These are phyloP conservation scores for Ceratocystiopsis brevicomis DNA, from an alignment of 2,329 filamentous ascomycete genomes.

Conservation along the genomic window DNA sequence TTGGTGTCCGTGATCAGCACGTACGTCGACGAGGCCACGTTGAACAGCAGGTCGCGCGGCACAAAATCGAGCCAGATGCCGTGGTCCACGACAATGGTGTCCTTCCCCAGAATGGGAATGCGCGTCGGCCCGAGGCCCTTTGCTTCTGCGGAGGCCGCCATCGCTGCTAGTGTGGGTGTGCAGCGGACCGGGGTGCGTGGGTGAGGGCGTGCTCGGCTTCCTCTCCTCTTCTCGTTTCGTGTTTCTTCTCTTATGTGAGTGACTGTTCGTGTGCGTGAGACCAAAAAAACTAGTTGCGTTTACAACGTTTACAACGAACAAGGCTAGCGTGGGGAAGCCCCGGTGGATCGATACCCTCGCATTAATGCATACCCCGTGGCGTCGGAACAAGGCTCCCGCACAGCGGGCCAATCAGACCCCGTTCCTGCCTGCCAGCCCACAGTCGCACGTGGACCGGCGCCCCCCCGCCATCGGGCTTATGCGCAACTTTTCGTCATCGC, in stretches of 20 bases:
- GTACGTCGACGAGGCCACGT: conserved; percentile 73
- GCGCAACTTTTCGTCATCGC: no score
- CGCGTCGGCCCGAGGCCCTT: conserved; percentile 24
- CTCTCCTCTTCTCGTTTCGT: no score
- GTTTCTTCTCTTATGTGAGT: background rate
- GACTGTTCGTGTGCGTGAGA: background rate
- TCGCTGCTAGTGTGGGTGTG: conserved; percentile 1
- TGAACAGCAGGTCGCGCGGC: conserved; percentile 58
- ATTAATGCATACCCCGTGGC: no score
- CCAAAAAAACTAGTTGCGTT: background rate
- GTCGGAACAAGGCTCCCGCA: no score
- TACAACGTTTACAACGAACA: no score
- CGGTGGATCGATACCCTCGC: no score
- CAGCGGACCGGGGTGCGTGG: background rate
- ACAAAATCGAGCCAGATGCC: conserved; percentile 75
- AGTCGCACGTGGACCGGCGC: no score
- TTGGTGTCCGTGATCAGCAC: conserved; percentile 95
- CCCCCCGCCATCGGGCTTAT: no score
- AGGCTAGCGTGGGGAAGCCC: no score
- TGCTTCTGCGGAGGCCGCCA: conserved; percentile 2
- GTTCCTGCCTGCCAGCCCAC: no score
- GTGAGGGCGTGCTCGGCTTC: background rate
- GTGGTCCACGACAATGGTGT: conserved; percentile 82
- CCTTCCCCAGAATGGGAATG: conserved; percentile 71
- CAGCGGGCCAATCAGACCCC: no score